These are phyloP conservation scores for Lachnellula occidentalis DNA, from an alignment of 2,329 filamentous ascomycete genomes.

Conservation along the genomic window DNA sequence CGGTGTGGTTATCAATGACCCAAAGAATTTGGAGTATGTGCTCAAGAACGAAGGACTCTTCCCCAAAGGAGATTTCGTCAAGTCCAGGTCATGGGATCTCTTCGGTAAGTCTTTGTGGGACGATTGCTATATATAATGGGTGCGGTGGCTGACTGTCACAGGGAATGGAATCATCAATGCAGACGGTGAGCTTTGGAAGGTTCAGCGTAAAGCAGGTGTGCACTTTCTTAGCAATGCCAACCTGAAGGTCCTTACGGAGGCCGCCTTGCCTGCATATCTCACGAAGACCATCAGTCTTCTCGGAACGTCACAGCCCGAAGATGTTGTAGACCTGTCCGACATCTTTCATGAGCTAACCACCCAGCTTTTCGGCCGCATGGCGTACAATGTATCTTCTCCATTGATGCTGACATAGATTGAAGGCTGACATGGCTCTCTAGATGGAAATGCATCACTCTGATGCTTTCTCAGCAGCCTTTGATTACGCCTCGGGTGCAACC, in stretches of 20 bases:
- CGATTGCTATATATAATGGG: neutral
- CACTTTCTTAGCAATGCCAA: conserved; percentile 55
- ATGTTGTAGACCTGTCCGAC: conserved; percentile 49
- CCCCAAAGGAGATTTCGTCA: conserved; percentile 58
- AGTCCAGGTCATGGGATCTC: conserved; percentile 53
- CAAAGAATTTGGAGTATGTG: conserved; percentile 56
- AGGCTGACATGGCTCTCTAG: conserved; percentile 26
- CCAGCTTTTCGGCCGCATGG: conserved; percentile 61
- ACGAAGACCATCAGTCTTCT: conserved; percentile 34
- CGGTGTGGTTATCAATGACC: conserved; percentile 58
- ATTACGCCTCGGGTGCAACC: conserved; percentile 55
- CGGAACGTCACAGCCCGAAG: conserved; percentile 31
- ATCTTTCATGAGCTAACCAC: conserved; percentile 60
- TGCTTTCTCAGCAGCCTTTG: conserved; percentile 55
- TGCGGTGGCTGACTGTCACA: conserved; percentile 17
- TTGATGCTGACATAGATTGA: neutral
- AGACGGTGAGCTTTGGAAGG: conserved; percentile 57
- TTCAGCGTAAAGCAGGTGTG: conserved; percentile 56
- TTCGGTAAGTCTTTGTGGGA: conserved; percentile 40
- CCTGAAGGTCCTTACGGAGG: conserved; percentile 50
- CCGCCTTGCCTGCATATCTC: conserved; percentile 51
- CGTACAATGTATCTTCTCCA: conserved; percentile 45
- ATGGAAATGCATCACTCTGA: conserved; percentile 62
- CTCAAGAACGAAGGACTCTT: conserved; percentile 57
- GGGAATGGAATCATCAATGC: conserved; percentile 62